Evolutionary conservation across 345 rosid species (phyloP).

Genomic region (Mangifera indica): DNA sequence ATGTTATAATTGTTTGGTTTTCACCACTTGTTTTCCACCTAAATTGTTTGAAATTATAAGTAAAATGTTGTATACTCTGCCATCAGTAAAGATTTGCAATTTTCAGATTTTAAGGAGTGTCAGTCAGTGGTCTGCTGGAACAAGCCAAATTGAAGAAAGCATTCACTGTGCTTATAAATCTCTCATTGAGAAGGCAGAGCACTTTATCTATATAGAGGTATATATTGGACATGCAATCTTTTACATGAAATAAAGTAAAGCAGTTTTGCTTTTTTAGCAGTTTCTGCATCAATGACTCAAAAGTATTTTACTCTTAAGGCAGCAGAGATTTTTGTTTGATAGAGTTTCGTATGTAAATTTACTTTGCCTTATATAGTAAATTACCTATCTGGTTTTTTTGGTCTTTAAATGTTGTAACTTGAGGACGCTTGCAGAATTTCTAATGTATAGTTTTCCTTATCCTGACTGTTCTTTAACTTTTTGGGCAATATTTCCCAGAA

Average conservation of each 20-base stretch:
- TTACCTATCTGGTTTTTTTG: background rate
- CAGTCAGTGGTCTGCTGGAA: conserved; percentile 99
- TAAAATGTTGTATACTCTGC: conserved; percentile 5
- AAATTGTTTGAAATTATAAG: background rate
- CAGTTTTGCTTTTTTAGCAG: too few relatives aligned
- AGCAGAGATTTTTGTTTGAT: background rate
- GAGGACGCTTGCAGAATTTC: conserved; percentile 1
- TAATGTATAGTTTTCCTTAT: conserved; percentile 8
- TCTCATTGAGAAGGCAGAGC: conserved; percentile 96
- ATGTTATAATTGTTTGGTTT: background rate
- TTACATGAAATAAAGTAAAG: background rate
- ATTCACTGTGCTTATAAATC: conserved; percentile 90
- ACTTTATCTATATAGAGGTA: conserved; percentile 94
- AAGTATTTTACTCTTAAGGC: background rate
- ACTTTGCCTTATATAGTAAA: background rate
- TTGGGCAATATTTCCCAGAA: conserved; percentile 67
- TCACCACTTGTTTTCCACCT: background rate
- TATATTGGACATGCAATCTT: conserved; percentile 6
- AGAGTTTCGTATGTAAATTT: background rate
- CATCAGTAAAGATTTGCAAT: conserved; percentile 3
- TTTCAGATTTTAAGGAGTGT: conserved; percentile 95
- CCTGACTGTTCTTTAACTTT: conserved; percentile 43
- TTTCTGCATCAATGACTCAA: background rate
- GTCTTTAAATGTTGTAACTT: background rate
- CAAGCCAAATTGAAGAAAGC: conserved; percentile 94